These are phyloP conservation scores for Rhodotorula sp. DNA, from an alignment of 1,284 basidiomycete species.

Conservation along the genomic window DNA sequence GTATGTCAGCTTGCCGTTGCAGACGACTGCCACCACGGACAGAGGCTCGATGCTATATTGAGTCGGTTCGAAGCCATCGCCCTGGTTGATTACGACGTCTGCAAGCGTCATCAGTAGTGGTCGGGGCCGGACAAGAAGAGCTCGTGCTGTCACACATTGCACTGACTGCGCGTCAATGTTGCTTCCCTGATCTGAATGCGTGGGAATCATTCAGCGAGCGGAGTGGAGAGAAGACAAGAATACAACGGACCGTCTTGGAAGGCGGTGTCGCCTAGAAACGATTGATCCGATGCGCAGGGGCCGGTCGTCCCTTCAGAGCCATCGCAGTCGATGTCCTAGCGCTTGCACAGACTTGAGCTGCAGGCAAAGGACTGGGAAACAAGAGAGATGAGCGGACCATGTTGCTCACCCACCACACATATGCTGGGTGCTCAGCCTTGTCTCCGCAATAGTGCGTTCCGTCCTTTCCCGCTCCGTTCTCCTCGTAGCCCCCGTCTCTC, in stretches of 20 bases:
- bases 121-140: too few species aligned
- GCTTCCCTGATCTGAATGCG: not conserved
- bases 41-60: constrained; percentile 6
- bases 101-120: too few species aligned
- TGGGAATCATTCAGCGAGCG: not conserved
- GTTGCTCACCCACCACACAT: constrained; percentile 9
- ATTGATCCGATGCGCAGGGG: not conserved
- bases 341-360: too few species aligned
- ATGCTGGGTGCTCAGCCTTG: not conserved
- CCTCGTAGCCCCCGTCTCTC: not conserved
- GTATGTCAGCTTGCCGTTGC: constrained; percentile 9
- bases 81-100: constrained; percentile 21
- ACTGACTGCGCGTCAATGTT: constrained; percentile 5
- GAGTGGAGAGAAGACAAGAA: not conserved
- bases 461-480: constrained; percentile 2
- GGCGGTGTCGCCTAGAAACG: not conserved
- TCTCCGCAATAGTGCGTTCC: constrained; percentile 13
- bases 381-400: constrained; percentile 1
- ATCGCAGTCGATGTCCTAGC: constrained; percentile 17
- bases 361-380: not conserved
- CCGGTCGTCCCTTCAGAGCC: not conserved
- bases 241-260: constrained; percentile 2
- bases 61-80: constrained; percentile 1
- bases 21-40: constrained; percentile 13
- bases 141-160: not conserved